A percentile compares a stretch with the other conserved stretches of the same genome.
Conservation (phyloP, 495 filamentous ascomycete species). For the Penicillium verhagenii region DNA sequence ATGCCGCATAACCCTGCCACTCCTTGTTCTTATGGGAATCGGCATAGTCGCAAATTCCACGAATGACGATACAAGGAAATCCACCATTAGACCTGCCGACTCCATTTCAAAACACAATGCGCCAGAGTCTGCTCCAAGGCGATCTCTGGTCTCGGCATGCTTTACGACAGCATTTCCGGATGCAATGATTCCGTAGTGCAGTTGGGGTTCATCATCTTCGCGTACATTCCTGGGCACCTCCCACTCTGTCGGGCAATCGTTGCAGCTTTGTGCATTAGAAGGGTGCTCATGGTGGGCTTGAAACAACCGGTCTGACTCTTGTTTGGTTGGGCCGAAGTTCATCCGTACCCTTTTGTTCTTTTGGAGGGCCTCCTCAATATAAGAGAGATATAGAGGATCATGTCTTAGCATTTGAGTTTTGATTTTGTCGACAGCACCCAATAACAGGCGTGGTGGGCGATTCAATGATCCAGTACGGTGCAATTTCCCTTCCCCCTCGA, state of each 20-base stretch:
- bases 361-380: slow-evolving; percentile 16
- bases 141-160: slow-evolving; percentile 7
- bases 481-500: slow-evolving; percentile 35
- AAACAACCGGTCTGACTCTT: slow-evolving; percentile 1
- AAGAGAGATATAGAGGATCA: slow-evolving; percentile 14
- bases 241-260: neutral
- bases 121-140: slow-evolving; percentile 4
- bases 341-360: slow-evolving; percentile 19
- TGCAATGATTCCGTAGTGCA: slow-evolving; percentile 7
- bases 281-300: slow-evolving; percentile 1
- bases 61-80: slow-evolving; percentile 6
- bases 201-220: slow-evolving; percentile 2
- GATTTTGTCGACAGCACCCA: slow-evolving; percentile 24
- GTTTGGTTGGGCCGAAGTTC: slow-evolving; percentile 2
- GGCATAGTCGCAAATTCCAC: slow-evolving; percentile 6
- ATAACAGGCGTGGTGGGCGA: slow-evolving; percentile 24
- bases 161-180: slow-evolving; percentile 4
- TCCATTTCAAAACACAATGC: slow-evolving; percentile 5
- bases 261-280: neutral
- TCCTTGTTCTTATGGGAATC: slow-evolving; percentile 9
- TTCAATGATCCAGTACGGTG: slow-evolving; percentile 33
- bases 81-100: slow-evolving; percentile 6
- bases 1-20: slow-evolving; percentile 7
- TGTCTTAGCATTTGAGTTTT: slow-evolving; percentile 18
- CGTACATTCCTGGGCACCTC: slow-evolving; percentile 3